These are phyloP conservation scores for Xylaria sp. DNA, from an alignment of 2,329 filamentous ascomycete species.

Conservation along the genomic window DNA sequence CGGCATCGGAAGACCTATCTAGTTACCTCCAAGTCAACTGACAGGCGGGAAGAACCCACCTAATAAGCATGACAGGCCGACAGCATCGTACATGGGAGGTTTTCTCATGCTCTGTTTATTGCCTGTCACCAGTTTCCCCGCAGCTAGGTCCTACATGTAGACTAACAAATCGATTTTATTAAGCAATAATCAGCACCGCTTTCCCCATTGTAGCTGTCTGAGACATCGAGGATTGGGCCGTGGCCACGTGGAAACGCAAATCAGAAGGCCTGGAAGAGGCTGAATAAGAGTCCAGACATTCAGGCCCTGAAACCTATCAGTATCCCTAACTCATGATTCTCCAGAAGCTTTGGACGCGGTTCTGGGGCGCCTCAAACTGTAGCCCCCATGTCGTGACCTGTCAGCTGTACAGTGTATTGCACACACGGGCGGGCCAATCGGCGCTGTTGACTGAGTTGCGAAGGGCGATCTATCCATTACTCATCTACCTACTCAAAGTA, in stretches of 20 bases:
- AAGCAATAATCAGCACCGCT: conserved; percentile 15
- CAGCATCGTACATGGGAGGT: background rate
- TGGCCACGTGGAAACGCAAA: conserved; percentile 30
- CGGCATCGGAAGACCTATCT: background rate
- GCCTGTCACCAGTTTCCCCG: conserved; percentile 14
- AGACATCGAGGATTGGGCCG: conserved; percentile 23
- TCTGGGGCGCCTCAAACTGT: background rate
- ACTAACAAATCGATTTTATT: background rate
- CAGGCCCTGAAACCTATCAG: conserved; percentile 17
- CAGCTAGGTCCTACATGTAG: conserved; percentile 17
- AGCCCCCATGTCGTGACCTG: conserved; percentile 11
- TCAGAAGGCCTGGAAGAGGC: conserved; percentile 14
- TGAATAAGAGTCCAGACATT: conserved; percentile 10
- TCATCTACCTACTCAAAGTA: conserved; percentile 2
- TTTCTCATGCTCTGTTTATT: background rate
- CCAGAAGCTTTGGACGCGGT: background rate
- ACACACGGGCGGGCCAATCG: conserved; percentile 14
- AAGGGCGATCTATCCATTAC: conserved; percentile 18
- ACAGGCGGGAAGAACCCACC: conserved; percentile 25
- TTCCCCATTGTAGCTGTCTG: conserved; percentile 19
- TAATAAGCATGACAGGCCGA: conserved; percentile 28
- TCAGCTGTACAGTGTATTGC: conserved; percentile 10
- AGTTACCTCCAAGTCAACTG: background rate
- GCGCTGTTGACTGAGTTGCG: conserved; percentile 5
- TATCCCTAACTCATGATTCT: background rate